phyloP scores from a whole-genome alignment of 163 green algal genomes.

The Coccomyxa subellipsoidea region DNA sequence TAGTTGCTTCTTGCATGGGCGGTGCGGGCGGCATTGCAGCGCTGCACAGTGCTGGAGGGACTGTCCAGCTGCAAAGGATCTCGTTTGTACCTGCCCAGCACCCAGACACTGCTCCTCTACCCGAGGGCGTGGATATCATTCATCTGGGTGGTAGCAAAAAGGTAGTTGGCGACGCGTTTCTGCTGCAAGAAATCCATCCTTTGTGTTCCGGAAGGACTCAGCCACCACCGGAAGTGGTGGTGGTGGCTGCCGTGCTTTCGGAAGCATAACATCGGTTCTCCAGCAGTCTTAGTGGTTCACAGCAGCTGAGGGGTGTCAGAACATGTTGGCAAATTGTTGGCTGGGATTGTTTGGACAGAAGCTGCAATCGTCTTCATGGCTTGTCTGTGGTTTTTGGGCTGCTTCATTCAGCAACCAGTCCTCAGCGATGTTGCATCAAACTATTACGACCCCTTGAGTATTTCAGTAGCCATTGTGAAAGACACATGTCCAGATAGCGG shows the following conservation, averaged over 20 bases:
- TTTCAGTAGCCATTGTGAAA: too few species aligned
- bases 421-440: too few species aligned
- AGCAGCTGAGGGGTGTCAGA: background rate
- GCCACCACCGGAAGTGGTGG: background rate
- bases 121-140: background rate
- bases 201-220: background rate
- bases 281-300: too few species aligned
- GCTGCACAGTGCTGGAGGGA: conserved; percentile 3
- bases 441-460: too few species aligned
- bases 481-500: background rate
- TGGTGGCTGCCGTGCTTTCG: background rate
- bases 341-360: too few species aligned
- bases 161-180: background rate
- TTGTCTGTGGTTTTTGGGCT: too few species aligned
- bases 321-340: too few species aligned
- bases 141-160: background rate
- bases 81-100: conserved; percentile 38
- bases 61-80: conserved; percentile 10
- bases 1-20: background rate
- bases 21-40: background rate
- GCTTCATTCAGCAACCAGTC: too few species aligned
- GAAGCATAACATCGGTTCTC: too few species aligned
- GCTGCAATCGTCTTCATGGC: too few species aligned
- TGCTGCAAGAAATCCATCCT: background rate
- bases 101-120: conserved; percentile 21